phyloP scores from a whole-genome alignment of 768 basidiomycete genomes.

The Hypsizygus marmoreus region DNA sequence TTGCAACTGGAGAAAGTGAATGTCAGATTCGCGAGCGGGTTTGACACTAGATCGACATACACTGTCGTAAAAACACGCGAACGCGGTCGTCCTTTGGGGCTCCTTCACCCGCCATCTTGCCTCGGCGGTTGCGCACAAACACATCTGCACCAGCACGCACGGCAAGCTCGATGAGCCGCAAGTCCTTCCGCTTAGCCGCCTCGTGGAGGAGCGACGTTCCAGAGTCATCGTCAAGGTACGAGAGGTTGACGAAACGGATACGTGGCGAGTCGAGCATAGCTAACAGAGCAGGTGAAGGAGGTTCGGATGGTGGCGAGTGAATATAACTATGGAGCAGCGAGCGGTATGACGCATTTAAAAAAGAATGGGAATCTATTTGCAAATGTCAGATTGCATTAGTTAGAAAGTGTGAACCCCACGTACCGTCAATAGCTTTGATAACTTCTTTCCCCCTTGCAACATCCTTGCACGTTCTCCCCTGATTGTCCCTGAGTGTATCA shows the following conservation, averaged over 20 bases:
- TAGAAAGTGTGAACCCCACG: too few relatives aligned
- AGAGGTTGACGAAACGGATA: conserved; percentile 70
- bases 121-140: conserved; percentile 77
- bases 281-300: conserved; percentile 47
- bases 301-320: conserved; percentile 48
- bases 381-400: too few relatives aligned
- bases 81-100: conserved; percentile 81
- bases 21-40: too few relatives aligned
- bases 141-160: conserved; percentile 88
- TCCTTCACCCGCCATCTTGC: conserved; percentile 68
- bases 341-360: conserved; percentile 73
- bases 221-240: conserved; percentile 75
- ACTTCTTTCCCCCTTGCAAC: conserved; percentile 73
- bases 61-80: conserved; percentile 80
- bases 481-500: conserved; percentile 68
- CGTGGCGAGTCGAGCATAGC: conserved; percentile 71
- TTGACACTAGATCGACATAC: too few relatives aligned
- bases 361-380: conserved; percentile 63
- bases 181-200: conserved; percentile 78
- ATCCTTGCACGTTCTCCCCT: conserved; percentile 70
- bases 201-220: conserved; percentile 86
- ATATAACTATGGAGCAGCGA: conserved; percentile 75
- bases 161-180: conserved; percentile 80
- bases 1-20: conserved; percentile 60
- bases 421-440: conserved; percentile 67